phyloP scores from a whole-genome alignment of 2,329 filamentous ascomycete genomes.

The Bipolaris zeicola region DNA sequence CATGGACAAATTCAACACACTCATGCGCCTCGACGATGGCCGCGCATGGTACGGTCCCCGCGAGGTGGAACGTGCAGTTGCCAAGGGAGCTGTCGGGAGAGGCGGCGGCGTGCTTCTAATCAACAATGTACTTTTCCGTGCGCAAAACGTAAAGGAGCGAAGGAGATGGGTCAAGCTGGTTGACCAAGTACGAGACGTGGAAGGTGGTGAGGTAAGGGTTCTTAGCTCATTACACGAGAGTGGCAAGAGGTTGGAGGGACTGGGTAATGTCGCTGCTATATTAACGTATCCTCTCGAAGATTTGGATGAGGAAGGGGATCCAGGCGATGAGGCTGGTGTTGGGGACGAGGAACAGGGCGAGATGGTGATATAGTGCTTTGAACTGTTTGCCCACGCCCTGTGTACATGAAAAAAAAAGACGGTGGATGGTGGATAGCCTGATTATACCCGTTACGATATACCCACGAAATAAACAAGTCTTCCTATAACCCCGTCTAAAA shows the following conservation, averaged over 20 bases:
- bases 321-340: constrained; percentile 32
- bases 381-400: too few species aligned
- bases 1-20: constrained; percentile 82
- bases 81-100: constrained; percentile 84
- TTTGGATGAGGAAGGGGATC: constrained; percentile 72
- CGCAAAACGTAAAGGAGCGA: constrained; percentile 75
- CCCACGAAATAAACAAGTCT: too few species aligned
- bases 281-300: constrained; percentile 87
- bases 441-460: too few species aligned
- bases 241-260: constrained; percentile 78
- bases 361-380: constrained; percentile 33
- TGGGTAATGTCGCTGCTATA: constrained; percentile 88
- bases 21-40: constrained; percentile 82
- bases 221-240: constrained; percentile 94
- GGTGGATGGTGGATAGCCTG: too few species aligned
- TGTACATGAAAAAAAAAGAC: too few species aligned
- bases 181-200: constrained; percentile 78
- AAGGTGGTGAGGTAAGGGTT: constrained; percentile 87
- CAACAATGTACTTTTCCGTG: constrained; percentile 85
- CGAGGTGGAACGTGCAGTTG: constrained; percentile 81
- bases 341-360: constrained; percentile 23
- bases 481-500: too few species aligned
- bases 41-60: constrained; percentile 87
- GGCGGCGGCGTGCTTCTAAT: constrained; percentile 86
- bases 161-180: constrained; percentile 84